Evolutionary conservation across 345 rosid genomes (phyloP).

Genomic region (Erodium maritimum): DNA sequence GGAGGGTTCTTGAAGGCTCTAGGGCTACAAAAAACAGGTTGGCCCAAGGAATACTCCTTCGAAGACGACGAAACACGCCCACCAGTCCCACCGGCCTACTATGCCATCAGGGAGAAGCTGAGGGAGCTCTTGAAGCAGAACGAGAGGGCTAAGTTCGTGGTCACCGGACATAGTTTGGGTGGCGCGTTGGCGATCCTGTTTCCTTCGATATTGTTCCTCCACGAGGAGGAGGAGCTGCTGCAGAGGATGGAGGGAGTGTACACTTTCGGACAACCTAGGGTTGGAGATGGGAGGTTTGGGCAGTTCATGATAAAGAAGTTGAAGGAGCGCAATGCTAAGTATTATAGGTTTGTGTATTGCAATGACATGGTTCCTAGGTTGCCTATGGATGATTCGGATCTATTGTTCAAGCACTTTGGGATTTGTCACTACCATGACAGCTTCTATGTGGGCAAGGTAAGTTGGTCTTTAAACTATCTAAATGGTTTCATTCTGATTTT

Average conservation of each 20-base stretch:
- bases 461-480: too few species aligned
- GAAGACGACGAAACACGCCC: constrained; percentile 7
- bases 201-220: constrained; percentile 33
- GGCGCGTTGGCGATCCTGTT: constrained; percentile 71
- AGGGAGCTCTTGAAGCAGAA: constrained; percentile 20
- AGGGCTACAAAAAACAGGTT: constrained; percentile 52
- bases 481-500: too few species aligned
- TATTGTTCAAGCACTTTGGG: constrained; percentile 76
- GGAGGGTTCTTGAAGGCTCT: constrained; percentile 71
- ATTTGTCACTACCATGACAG: constrained; percentile 42
- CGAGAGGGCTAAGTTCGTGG: constrained; percentile 22
- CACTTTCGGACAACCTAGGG: constrained; percentile 74
- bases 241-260: constrained; percentile 48
- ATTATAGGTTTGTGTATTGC: constrained; percentile 54
- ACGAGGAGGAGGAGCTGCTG: too few species aligned
- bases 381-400: constrained; percentile 28
- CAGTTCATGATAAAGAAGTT: constrained; percentile 37
- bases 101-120: constrained; percentile 39
- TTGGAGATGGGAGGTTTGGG: constrained; percentile 53
- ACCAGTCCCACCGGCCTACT: constrained; percentile 36
- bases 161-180: constrained; percentile 70
- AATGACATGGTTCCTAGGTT: constrained; percentile 59
- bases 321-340: constrained; percentile 19
- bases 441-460: constrained; percentile 32
- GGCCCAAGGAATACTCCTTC: constrained; percentile 33